A percentile compares a stretch with the other conserved stretches of the same genome.
Conservation (phyloP, 305 asterid genomes). For the Petunia hybrid region DNA sequence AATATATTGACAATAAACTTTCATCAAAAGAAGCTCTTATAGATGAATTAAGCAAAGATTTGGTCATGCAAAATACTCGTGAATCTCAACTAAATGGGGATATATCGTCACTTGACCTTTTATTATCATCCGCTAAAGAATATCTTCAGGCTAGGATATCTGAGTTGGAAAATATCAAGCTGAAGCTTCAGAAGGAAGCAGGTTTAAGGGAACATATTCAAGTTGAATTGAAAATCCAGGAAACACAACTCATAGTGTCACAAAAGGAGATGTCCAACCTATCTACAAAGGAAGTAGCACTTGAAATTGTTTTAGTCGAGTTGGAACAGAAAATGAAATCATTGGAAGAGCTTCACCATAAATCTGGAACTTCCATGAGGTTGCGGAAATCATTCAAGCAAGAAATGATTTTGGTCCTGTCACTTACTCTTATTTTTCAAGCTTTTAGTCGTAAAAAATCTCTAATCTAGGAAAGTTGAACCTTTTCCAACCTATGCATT, state of each 20-base stretch:
- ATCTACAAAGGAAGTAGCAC: conserved; percentile 57
- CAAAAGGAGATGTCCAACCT: conserved; percentile 60
- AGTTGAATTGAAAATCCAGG: conserved; percentile 56
- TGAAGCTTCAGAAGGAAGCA: conserved; percentile 65
- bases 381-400: conserved; percentile 55
- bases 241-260: conserved; percentile 47
- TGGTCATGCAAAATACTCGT: conserved; percentile 56
- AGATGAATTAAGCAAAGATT: conserved; percentile 57
- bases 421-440: no score
- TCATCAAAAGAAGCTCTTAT: conserved; percentile 66
- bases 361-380: conserved; percentile 69
- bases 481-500: no score
- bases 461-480: no score
- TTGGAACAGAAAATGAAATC: conserved; percentile 74
- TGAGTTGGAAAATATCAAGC: conserved; percentile 58
- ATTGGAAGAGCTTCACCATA: conserved; percentile 70
- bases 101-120: conserved; percentile 54
- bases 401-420: no score
- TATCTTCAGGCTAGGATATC: conserved; percentile 55
- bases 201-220: conserved; percentile 51
- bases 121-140: conserved; percentile 52
- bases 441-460: no score
- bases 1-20: conserved; percentile 55
- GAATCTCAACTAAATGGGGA: conserved; percentile 65
- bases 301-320: conserved; percentile 67